Conservation (phyloP, 176 grass and related monocot species). For the Poa pratensis region DNA sequence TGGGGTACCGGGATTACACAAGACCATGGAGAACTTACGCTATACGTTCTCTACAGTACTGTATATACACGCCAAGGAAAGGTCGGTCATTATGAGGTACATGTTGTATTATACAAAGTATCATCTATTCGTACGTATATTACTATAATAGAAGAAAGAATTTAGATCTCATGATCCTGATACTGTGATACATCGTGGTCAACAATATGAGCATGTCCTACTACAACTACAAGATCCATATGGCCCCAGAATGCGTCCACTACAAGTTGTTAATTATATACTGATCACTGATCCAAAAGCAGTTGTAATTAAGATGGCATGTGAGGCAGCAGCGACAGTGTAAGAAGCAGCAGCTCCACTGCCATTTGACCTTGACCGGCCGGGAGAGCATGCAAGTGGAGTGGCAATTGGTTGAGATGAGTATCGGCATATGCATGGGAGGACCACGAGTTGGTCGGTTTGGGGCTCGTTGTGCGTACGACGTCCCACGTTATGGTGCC, state of each 20-base stretch:
- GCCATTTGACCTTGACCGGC: slow-evolving; percentile 17
- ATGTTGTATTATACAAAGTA: not conserved
- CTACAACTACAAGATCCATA: slow-evolving; percentile 2
- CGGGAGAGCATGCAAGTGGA: slow-evolving; percentile 13
- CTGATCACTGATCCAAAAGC: slow-evolving; percentile 4
- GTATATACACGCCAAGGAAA: not conserved
- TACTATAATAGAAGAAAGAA: not conserved
- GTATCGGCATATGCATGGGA: not conserved
- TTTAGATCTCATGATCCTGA: not conserved
- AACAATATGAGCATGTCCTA: slow-evolving; percentile 27
- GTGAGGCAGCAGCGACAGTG: slow-evolving; percentile 38
- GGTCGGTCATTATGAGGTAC: not conserved
- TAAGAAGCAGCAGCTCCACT: slow-evolving; percentile 21
- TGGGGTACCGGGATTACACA: no score
- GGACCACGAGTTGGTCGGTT: slow-evolving; percentile 56
- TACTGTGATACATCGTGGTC: not conserved
- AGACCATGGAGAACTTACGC: no score
- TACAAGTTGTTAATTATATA: slow-evolving; percentile 1
- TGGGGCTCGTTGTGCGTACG: slow-evolving; percentile 41
- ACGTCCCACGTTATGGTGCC: slow-evolving; percentile 61
- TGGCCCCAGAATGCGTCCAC: slow-evolving; percentile 9
- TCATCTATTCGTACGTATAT: not conserved
- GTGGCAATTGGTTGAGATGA: slow-evolving; percentile 30
- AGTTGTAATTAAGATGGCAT: slow-evolving; percentile 38
- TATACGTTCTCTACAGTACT: not conserved